Conservation (phyloP, 2,329 filamentous ascomycete species). For the Knufia fluminis region DNA sequence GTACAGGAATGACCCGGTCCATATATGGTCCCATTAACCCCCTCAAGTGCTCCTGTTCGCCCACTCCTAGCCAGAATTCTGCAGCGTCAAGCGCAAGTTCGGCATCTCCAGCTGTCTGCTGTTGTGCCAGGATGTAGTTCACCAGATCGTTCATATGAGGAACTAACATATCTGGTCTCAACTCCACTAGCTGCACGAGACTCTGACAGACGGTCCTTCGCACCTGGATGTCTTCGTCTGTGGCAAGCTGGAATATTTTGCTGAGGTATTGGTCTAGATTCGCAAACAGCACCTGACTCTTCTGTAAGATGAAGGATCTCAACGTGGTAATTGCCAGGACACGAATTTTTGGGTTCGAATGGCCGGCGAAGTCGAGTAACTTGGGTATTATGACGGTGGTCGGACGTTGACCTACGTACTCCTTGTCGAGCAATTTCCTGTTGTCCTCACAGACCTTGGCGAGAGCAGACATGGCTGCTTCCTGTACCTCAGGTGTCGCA, state of each 20-base stretch:
- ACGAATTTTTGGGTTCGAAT: constrained; percentile 65
- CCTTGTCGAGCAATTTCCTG: constrained; percentile 71
- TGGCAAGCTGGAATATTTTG: constrained; percentile 71
- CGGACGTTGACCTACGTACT: constrained; percentile 80
- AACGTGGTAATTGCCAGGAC: constrained; percentile 71
- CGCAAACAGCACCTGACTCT: constrained; percentile 70
- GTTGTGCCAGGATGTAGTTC: constrained; percentile 85
- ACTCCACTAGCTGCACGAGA: constrained; percentile 85
- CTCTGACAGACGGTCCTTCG: constrained; percentile 86
- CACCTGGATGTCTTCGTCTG: constrained; percentile 70
- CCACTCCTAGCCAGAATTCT: constrained; percentile 93
- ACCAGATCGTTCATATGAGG: constrained; percentile 83
- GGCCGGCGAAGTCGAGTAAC: constrained; percentile 76
- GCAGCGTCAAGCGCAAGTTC: constrained; percentile 89
- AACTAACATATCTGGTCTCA: constrained; percentile 78
- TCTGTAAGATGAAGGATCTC: constrained; percentile 82
- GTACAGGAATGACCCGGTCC: constrained; percentile 74
- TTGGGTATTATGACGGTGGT: constrained; percentile 84
- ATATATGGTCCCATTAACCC: constrained; percentile 68
- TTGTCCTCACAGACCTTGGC: constrained; percentile 97
- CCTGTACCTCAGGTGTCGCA: constrained; percentile 63
- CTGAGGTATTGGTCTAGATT: constrained; percentile 73
- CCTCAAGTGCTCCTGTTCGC: constrained; percentile 75
- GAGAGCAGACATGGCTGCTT: constrained; percentile 87
- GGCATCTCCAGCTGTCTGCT: constrained; percentile 69